Percentiles rank a stretch among this genome's conserved stretches.
These are phyloP conservation scores for Daldinia grandis DNA, from an alignment of 495 filamentous ascomycete species.

Conservation along the genomic window DNA sequence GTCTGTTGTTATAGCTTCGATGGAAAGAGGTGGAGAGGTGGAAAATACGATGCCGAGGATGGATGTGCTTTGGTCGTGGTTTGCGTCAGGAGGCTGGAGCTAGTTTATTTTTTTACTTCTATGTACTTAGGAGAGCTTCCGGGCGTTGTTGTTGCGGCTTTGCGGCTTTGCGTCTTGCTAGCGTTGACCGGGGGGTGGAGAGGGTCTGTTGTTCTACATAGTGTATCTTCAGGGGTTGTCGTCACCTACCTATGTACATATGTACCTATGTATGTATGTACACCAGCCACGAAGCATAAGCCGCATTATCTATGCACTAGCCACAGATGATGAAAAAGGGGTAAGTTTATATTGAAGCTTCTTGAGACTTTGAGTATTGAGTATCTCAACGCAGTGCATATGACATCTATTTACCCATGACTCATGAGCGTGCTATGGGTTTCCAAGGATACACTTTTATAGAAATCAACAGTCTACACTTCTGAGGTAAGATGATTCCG, in stretches of 20 bases:
- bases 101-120: slow-evolving; percentile 1
- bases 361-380: too few species aligned
- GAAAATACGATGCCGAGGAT: too few species aligned
- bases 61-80: too few species aligned
- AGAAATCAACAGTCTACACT: too few species aligned
- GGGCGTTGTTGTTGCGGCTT: not conserved
- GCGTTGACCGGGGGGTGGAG: slow-evolving; percentile 7
- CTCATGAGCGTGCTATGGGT: too few species aligned
- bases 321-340: not conserved
- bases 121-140: not conserved
- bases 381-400: too few species aligned
- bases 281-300: not conserved
- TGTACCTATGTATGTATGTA: too few species aligned
- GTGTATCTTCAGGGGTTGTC: slow-evolving; percentile 7
- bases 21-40: not conserved
- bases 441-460: too few species aligned
- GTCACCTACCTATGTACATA: too few species aligned
- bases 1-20: slow-evolving; percentile 1
- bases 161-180: slow-evolving; percentile 13
- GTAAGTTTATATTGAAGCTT: too few species aligned
- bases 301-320: not conserved
- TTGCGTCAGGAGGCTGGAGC: slow-evolving; percentile 17
- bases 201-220: not conserved
- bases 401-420: too few species aligned
- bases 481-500: not conserved